Base-by-base conservation (phyloP, 2,329 filamentous ascomycete species). In the Trichoderma asperellum region DNA sequence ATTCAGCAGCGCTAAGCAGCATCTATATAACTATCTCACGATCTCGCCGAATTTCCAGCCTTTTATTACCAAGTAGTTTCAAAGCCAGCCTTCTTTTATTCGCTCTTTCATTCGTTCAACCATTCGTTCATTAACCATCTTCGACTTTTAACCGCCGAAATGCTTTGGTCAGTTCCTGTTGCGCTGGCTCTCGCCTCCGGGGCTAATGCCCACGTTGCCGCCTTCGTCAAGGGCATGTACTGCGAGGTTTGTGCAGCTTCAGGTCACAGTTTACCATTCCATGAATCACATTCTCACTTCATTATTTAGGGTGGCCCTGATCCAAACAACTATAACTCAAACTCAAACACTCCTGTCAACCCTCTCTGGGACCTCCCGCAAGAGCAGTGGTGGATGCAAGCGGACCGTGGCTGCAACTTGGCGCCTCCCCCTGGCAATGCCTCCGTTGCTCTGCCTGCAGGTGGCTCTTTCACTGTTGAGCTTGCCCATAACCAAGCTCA, bases 371-470 rank as follows among this genome's bases (percentile, higher is more conserved):
- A 82, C n/a, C 78, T 83, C 11, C 71, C 77, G 5, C 77, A 80
- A 65, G 74, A 75, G 34, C 69, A 83, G 34, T 84, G 82, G 81
- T 85, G 82, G 82, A 83, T 83, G 76, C 83, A 85, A 70, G 77
- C 79, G 63, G 78, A 82, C 67, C 79, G 82, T 27, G 79, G 80
- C 43, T 85, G 83, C 70, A 77, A 83, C 68, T 71, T 73, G 12
- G 78, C 77, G 21, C 80, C 77, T 34, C 73, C 73, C 21, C 68
- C 68, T 24, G 49, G 71, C 27, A 69, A 69, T 35, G 71, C 62
- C 12, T 72, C 71, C 16, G 77, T 86, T 56, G 77, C 79, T 24
- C 74, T 85, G 8, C 83, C 83, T 1, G 83, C 83, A 6, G 82
- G 83, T 32, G 80, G 81, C n/a, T 73, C 77, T 0, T 83, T 85